Conservation (phyloP, 495 filamentous ascomycete species). For the Bathelium albidoporum region DNA sequence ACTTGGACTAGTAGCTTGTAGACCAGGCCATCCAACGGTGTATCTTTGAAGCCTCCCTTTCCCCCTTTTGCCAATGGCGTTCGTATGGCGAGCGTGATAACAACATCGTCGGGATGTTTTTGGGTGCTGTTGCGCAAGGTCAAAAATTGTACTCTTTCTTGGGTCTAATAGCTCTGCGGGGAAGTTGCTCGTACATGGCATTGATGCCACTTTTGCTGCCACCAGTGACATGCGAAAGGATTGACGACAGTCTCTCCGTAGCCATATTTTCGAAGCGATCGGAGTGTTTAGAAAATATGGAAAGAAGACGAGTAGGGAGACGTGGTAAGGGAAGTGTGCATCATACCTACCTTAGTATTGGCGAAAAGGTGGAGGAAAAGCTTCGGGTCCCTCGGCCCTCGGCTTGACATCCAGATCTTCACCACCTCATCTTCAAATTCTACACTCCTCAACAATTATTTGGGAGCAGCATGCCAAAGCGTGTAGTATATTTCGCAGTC, state of each 20-base stretch:
- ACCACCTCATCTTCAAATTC: not conserved
- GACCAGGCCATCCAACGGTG: slow-evolving; percentile 73
- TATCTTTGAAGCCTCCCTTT: slow-evolving; percentile 92
- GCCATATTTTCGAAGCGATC: slow-evolving; percentile 50
- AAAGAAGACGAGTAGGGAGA: too few species aligned
- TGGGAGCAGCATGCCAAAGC: too few species aligned
- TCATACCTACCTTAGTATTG: too few species aligned
- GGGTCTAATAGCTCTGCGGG: slow-evolving; percentile 6
- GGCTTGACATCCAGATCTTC: not conserved
- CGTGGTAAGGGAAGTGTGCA: too few species aligned
- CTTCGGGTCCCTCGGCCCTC: not conserved
- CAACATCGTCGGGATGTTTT: slow-evolving; percentile 92
- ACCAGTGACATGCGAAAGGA: slow-evolving; percentile 78
- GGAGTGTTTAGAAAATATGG: not conserved
- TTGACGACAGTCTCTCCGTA: slow-evolving; percentile 70
- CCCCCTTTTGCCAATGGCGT: slow-evolving; percentile 74
- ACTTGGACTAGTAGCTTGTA: slow-evolving; percentile 72
- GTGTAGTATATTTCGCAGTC: too few species aligned
- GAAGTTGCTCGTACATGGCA: slow-evolving; percentile 54
- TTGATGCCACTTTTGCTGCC: slow-evolving; percentile 49
- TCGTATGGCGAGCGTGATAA: slow-evolving; percentile 82
- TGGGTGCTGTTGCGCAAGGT: slow-evolving; percentile 52
- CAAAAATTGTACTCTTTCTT: slow-evolving; percentile 11
- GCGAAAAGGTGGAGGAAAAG: too few species aligned
- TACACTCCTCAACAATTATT: too few species aligned